Percentiles rank a stretch among this genome's conserved stretches.
Evolutionary conservation across 2,329 filamentous ascomycete species (phyloP).

Genomic region (Aspergillus sergii): DNA sequence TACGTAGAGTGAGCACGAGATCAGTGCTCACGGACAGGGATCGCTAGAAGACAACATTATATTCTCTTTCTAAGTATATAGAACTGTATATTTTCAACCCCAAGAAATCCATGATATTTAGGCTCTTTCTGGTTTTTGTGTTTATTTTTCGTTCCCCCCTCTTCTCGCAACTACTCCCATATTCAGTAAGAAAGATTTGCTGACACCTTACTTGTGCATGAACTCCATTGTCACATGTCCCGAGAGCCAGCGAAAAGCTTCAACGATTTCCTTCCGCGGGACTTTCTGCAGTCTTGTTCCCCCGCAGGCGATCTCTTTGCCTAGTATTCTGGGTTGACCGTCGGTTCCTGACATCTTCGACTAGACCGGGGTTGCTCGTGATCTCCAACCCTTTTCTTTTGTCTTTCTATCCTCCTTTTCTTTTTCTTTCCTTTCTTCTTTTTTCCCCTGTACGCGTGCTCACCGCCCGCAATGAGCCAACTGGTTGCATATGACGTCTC

Average conservation of each 20-base stretch:
- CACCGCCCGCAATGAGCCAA: constrained; percentile 35
- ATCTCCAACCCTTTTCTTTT: constrained; percentile 5
- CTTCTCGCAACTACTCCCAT: not conserved
- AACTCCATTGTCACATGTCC: constrained; percentile 20
- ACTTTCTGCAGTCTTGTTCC: constrained; percentile 5
- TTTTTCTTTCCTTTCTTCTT: constrained; percentile 4
- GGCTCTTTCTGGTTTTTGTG: not conserved
- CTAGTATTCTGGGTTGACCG: not conserved
- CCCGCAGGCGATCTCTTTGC: constrained; percentile 8
- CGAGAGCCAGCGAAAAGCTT: constrained; percentile 19
- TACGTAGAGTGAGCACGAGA: not conserved
- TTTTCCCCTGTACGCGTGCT: constrained; percentile 12
- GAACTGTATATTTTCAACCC: not conserved
- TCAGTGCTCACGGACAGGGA: not conserved
- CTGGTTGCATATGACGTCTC: constrained; percentile 36
- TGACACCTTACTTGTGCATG: not conserved
- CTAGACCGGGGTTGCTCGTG: not conserved
- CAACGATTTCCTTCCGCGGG: constrained; percentile 14
- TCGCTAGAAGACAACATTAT: not conserved
- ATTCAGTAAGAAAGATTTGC: not conserved
- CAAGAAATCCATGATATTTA: not conserved
- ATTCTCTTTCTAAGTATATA: not conserved
- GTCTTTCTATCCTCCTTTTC: not conserved
- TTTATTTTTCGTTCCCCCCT: not conserved
- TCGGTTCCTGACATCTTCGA: constrained; percentile 7